Evolutionary conservation across 495 filamentous ascomycete species (phyloP), one percentile per base, ranked within the genome.

Genomic region (Neurospora sp.): DNA sequence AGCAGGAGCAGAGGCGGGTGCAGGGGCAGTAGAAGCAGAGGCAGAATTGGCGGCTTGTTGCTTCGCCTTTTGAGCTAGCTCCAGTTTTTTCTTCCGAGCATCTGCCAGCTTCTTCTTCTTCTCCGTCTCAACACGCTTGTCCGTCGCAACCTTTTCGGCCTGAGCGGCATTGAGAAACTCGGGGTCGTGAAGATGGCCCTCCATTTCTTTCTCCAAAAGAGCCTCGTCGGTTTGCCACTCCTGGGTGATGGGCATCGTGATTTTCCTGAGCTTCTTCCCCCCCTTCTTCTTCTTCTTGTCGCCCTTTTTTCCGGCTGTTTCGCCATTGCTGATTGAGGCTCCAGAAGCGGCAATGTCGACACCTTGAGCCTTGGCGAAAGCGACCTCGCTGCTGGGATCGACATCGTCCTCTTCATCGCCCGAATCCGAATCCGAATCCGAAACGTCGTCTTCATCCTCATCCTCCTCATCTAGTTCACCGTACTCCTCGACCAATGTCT

Each of bases 221-320:
- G 78, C 77, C 73, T 89, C 86, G 41, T 84, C 84, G 40, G 76
- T 74, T 73, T 83, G 81, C 86, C 86, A 88, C 59, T 81, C 85
- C 3, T 84, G 77, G 42, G 85, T 79, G 71, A 83, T 82, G 37
- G 73, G 77, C 69, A 85, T 74, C 3, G 39, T 70, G 22, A 59
- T 69, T 31, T 70, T 77, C 75, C 69, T 76, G 59, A 70, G 45
- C 10, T 76, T 75, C 69, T 75, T 70, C 20, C 68, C 44, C 31
- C 12, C 38, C n/a, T 1, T 35, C 10, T 68, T 39, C 22, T 69
- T 40, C n/a, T 42, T 27, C 53, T 61, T 61, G 53, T 61, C 53
- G 14, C 27, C 27, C 7, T 37, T 37, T 14, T 65, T 65, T 4
- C 27, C 53, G 14, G 53, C 14, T 31, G 27, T 65, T 35, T 35